These are phyloP conservation scores for Thelonectria rubi DNA, from an alignment of 2,329 filamentous ascomycete species.

Conservation along the genomic window DNA sequence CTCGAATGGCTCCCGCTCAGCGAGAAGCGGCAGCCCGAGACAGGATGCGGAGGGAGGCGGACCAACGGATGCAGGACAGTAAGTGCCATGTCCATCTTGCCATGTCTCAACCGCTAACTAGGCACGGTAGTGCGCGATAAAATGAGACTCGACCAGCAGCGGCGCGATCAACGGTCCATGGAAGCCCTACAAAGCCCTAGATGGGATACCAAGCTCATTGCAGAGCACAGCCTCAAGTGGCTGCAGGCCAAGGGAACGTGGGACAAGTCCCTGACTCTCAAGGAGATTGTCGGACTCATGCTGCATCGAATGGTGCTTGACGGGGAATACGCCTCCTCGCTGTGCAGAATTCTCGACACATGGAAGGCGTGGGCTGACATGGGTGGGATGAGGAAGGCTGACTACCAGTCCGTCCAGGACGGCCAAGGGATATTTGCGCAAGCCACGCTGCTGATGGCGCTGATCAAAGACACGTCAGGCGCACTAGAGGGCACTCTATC, in stretches of 20 bases:
- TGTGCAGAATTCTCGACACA: constrained; percentile 57
- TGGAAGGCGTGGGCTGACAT: constrained; percentile 66
- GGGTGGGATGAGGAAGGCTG: constrained; percentile 60
- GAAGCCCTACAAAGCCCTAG: constrained; percentile 64
- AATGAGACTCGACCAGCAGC: constrained; percentile 50
- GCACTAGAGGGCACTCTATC: constrained; percentile 59
- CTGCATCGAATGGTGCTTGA: constrained; percentile 64
- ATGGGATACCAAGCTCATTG: constrained; percentile 60
- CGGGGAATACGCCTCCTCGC: constrained; percentile 50
- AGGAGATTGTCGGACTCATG: constrained; percentile 55
- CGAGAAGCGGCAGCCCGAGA: constrained; percentile 53
- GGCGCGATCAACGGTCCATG: constrained; percentile 55
- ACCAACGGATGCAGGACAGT: constrained; percentile 58
- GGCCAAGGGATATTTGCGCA: constrained; percentile 56
- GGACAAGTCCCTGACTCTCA: constrained; percentile 42
- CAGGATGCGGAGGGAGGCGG: constrained; percentile 52
- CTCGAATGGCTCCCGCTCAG: constrained; percentile 53
- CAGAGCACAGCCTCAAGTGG: constrained; percentile 56
- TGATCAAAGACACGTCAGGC: constrained; percentile 57
- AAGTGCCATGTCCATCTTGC: constrained; percentile 36
- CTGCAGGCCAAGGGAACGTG: constrained; percentile 47
- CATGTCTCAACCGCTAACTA: background rate
- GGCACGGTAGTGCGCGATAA: constrained; percentile 52
- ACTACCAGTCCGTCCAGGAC: constrained; percentile 52
- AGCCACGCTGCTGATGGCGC: constrained; percentile 57